These are phyloP conservation scores for Lasiosphaeriaceae sp. DNA, from an alignment of 495 filamentous ascomycete species.

Conservation along the genomic window DNA sequence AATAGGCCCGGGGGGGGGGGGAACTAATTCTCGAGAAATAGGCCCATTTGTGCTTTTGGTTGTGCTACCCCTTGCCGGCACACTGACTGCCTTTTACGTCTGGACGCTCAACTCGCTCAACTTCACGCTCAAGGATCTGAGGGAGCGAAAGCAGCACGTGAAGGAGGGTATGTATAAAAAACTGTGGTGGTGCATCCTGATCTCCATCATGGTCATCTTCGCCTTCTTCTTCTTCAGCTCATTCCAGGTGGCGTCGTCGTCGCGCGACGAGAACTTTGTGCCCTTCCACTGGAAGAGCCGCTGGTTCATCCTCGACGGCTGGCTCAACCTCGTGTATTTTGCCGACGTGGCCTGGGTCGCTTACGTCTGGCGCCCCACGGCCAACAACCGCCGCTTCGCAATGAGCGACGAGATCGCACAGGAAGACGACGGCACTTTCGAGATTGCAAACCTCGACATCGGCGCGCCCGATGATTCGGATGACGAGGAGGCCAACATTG, in stretches of 20 bases:
- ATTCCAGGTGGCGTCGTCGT: conserved; percentile 84
- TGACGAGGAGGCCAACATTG: conserved; percentile 47
- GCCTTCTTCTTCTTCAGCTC: conserved; percentile 95
- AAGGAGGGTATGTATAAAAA: conserved; percentile 97
- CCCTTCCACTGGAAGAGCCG: conserved; percentile 93
- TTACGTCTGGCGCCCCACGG: conserved; percentile 96
- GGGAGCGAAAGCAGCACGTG: conserved; percentile 86
- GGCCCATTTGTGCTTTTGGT: conserved; percentile 93
- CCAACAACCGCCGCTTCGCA: conserved; percentile 93
- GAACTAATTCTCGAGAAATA: conserved; percentile 14
- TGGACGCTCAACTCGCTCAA: conserved; percentile 98
- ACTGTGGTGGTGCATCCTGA: conserved; percentile 96
- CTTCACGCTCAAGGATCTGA: conserved; percentile 89
- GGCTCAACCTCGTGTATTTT: conserved; percentile 95
- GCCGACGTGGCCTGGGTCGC: conserved; percentile 86
- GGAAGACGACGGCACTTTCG: conserved; percentile 94
- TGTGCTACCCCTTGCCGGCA: conserved; percentile 86
- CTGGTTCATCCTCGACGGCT: conserved; percentile 97
- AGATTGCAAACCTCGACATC: conserved; percentile 77
- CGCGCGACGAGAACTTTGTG: conserved; percentile 77
- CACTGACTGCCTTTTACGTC: conserved; percentile 94
- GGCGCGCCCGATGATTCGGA: conserved; percentile 72
- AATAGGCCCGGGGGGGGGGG: no score
- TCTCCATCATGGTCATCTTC: conserved; percentile 90
- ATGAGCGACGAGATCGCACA: conserved; percentile 99